phyloP scores from a whole-genome alignment of 768 basidiomycete genomes.

The Boletus vermiculosoides region DNA sequence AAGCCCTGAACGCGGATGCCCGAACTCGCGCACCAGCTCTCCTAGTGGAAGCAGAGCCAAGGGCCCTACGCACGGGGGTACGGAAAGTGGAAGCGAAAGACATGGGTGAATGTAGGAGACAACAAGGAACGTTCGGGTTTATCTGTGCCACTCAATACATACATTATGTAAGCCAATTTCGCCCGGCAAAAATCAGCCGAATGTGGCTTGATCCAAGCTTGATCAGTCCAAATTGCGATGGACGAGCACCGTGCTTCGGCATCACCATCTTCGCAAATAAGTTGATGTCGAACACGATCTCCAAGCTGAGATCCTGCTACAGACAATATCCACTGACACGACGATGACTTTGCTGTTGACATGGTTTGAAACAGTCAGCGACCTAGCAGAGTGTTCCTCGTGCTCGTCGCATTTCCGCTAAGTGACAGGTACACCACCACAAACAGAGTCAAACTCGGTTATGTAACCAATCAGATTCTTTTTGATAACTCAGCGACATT shows the following conservation, averaged over 20 bases:
- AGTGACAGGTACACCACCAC: background rate
- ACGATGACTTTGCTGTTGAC: background rate
- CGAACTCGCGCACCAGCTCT: conserved; percentile 36
- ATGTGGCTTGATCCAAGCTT: background rate
- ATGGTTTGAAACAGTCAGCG: background rate
- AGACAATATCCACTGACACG: background rate
- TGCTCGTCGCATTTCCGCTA: background rate
- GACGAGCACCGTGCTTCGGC: conserved; percentile 6
- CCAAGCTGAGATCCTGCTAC: background rate
- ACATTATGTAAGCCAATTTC: conserved; percentile 19
- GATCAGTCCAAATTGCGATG: conserved; percentile 6
- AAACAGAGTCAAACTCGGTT: conserved; percentile 1
- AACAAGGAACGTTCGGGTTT: conserved; percentile 5
- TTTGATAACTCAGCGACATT: background rate
- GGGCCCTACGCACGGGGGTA: conserved; percentile 47
- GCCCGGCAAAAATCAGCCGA: background rate
- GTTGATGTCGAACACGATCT: background rate
- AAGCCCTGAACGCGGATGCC: conserved; percentile 50
- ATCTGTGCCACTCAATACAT: conserved; percentile 5
- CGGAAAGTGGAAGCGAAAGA: conserved; percentile 52
- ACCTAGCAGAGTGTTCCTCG: background rate
- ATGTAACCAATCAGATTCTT: conserved; percentile 2
- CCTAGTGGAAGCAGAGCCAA: conserved; percentile 29
- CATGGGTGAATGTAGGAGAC: conserved; percentile 39
- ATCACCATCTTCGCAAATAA: background rate